Conservation (phyloP, 169 alveolate genomes). For the Perkinsus marinus region DNA sequence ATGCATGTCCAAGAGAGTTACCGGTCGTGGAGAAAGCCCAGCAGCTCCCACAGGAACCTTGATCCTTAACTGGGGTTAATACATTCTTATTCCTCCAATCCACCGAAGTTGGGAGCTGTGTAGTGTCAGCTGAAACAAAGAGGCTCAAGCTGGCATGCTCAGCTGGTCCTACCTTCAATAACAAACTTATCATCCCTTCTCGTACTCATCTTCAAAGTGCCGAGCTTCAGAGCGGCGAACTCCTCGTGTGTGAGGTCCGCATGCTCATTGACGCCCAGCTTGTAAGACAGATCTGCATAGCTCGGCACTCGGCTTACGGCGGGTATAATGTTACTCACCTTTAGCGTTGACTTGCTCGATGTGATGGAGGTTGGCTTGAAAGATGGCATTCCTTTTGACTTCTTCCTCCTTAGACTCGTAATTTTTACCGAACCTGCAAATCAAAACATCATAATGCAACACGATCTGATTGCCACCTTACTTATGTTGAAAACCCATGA, state of each 20-base stretch:
- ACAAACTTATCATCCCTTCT: background rate
- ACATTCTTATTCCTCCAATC: slow-evolving; percentile 38
- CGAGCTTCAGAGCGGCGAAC: background rate
- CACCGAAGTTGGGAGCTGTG: background rate
- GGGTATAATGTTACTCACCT: background rate
- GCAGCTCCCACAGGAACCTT: slow-evolving; percentile 42
- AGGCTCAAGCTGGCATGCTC: background rate
- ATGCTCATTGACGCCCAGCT: background rate
- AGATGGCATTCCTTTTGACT: background rate
- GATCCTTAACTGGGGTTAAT: slow-evolving; percentile 28
- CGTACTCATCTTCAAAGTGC: background rate
- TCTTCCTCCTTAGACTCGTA: background rate
- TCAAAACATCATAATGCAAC: too few species aligned
- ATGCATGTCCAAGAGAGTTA: slow-evolving; percentile 13
- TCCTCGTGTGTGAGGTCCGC: background rate
- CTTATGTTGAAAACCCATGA: background rate
- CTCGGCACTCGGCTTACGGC: background rate
- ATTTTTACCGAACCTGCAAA: background rate
- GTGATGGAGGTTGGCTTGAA: background rate
- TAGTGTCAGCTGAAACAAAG: background rate
- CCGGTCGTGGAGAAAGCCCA: slow-evolving; percentile 41
- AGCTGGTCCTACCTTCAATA: background rate
- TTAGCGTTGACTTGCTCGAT: background rate
- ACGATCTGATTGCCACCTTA: background rate
- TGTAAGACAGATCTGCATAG: background rate